These are phyloP conservation scores for Monilinia aucupariae DNA, from an alignment of 2,329 filamentous ascomycete genomes.

Conservation along the genomic window DNA sequence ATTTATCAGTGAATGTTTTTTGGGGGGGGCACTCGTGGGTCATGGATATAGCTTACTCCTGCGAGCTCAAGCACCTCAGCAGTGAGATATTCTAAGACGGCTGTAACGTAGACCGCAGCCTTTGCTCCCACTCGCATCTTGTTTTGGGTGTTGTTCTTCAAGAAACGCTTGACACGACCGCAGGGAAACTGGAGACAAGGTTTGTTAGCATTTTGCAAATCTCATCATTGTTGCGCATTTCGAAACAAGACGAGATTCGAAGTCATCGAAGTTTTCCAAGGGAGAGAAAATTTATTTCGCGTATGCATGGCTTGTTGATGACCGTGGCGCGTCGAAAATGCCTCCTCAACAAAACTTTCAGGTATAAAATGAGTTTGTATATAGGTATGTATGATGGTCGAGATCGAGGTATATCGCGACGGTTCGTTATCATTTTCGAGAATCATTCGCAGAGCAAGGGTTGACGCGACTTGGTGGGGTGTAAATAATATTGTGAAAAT, in stretches of 20 bases:
- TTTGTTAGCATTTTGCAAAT: constrained; percentile 32
- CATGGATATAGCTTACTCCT: constrained; percentile 56
- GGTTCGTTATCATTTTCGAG: neutral
- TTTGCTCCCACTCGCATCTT: constrained; percentile 99
- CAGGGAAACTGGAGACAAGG: constrained; percentile 74
- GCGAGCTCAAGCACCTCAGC: constrained; percentile 97
- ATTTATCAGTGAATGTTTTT: constrained; percentile 20
- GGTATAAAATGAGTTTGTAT: neutral
- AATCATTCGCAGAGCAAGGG: constrained; percentile 18
- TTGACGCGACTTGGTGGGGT: constrained; percentile 34
- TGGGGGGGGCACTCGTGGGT: constrained; percentile 3
- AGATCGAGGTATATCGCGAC: neutral
- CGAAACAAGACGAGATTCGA: neutral
- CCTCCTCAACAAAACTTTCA: neutral
- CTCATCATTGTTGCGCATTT: neutral
- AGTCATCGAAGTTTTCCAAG: constrained; percentile 1
- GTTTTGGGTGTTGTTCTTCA: constrained; percentile 98
- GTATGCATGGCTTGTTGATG: constrained; percentile 23
- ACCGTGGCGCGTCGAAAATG: constrained; percentile 24
- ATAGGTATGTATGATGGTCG: neutral
- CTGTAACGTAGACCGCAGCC: constrained; percentile 96
- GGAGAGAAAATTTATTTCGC: constrained; percentile 11
- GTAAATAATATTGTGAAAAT: constrained; percentile 19
- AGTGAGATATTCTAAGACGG: constrained; percentile 95
- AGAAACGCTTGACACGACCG: constrained; percentile 99